These are phyloP conservation scores for Teunomyces cretensis DNA, from an alignment of 805 yeast species.

Conservation along the genomic window DNA sequence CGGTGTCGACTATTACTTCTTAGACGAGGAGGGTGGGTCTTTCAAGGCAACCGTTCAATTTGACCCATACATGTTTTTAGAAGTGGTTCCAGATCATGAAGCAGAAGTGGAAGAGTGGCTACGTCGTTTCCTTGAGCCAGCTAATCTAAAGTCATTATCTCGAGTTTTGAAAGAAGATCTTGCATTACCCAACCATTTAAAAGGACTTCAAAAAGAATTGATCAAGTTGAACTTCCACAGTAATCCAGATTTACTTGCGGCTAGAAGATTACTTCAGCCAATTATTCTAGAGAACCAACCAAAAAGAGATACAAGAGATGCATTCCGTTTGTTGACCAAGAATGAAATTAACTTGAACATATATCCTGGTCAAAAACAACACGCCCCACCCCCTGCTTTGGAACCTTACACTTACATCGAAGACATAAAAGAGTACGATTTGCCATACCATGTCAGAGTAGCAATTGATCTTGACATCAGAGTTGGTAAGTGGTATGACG, in stretches of 20 bases:
- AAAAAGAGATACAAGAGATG: slow-evolving; percentile 61
- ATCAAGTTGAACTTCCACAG: slow-evolving; percentile 74
- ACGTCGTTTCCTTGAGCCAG: slow-evolving; percentile 62
- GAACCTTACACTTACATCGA: slow-evolving; percentile 68
- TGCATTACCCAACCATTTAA: slow-evolving; percentile 77
- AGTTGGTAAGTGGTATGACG: slow-evolving; percentile 95
- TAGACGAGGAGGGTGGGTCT: slow-evolving; percentile 95
- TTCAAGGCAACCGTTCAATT: slow-evolving; percentile 82
- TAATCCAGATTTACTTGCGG: slow-evolving; percentile 68
- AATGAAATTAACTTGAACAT: slow-evolving; percentile 15
- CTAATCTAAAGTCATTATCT: slow-evolving; percentile 51
- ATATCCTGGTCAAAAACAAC: neutral
- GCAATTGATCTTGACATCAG: slow-evolving; percentile 86
- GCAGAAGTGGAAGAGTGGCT: slow-evolving; percentile 84
- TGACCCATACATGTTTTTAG: slow-evolving; percentile 83
- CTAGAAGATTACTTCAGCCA: slow-evolving; percentile 68
- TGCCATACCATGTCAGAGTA: slow-evolving; percentile 94
- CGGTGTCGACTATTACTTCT: slow-evolving; percentile 90
- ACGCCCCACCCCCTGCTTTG: slow-evolving; percentile 14
- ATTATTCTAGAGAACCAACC: slow-evolving; percentile 66
- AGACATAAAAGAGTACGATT: slow-evolving; percentile 91
- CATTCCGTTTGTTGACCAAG: slow-evolving; percentile 58
- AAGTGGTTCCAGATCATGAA: slow-evolving; percentile 59
- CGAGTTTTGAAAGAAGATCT: slow-evolving; percentile 76
- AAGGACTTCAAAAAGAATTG: slow-evolving; percentile 67